These are phyloP conservation scores for Lactarius psammicola DNA, from an alignment of 768 basidiomycete genomes.

Conservation along the genomic window DNA sequence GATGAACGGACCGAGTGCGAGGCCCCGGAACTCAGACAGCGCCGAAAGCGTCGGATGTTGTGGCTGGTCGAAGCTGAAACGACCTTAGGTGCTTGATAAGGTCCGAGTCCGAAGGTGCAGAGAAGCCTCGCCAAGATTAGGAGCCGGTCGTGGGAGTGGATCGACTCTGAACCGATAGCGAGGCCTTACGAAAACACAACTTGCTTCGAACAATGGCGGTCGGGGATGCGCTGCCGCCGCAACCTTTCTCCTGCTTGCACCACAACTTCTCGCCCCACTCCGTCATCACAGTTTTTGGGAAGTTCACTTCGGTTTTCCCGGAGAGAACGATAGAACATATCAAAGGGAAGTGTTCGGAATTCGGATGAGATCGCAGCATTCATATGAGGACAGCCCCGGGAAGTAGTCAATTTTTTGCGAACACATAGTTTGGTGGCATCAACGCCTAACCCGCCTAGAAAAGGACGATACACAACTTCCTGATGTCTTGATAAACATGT, in stretches of 20 bases:
- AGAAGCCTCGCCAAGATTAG: conserved; percentile 10
- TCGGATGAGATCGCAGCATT: neutral
- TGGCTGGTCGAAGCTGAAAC: neutral
- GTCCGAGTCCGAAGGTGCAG: conserved; percentile 14
- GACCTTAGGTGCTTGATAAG: conserved; percentile 10
- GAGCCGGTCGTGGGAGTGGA: conserved; percentile 18
- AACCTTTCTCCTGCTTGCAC: neutral
- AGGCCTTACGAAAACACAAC: neutral
- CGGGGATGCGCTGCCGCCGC: neutral
- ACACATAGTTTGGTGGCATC: conserved; percentile 20
- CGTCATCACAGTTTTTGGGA: conserved; percentile 13
- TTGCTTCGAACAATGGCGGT: conserved; percentile 6
- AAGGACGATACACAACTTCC: neutral
- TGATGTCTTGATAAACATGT: neutral
- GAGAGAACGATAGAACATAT: neutral
- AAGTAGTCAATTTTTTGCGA: conserved; percentile 7
- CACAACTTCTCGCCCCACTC: conserved; percentile 1
- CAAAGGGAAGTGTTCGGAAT: neutral
- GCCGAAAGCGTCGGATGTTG: conserved; percentile 1
- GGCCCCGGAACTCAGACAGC: conserved; percentile 19
- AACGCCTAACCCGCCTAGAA: neutral
- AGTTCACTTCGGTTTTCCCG: neutral
- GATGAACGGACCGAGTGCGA: conserved; percentile 16
- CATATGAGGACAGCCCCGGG: neutral
- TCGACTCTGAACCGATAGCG: conserved; percentile 14